Percentiles rank a stretch among this genome's conserved stretches.
These are phyloP conservation scores for Colletotrichum higginsianum DNA, from an alignment of 2,329 filamentous ascomycete species.

Conservation along the genomic window DNA sequence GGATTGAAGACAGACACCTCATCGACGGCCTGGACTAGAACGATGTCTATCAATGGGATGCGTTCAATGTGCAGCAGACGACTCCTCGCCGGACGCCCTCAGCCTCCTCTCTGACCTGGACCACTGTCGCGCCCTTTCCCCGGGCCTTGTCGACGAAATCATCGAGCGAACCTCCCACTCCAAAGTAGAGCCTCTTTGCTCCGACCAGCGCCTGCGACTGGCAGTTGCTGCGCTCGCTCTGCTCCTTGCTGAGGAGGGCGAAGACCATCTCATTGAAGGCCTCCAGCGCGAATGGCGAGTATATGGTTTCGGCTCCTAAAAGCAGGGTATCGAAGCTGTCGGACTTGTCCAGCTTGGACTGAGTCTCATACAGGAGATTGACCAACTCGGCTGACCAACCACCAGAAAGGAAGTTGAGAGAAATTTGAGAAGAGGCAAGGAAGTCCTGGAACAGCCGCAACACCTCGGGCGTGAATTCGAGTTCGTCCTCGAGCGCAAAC, in stretches of 20 bases:
- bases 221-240: constrained; percentile 46
- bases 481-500: constrained; percentile 69
- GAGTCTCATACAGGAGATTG: constrained; percentile 64
- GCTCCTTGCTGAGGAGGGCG: constrained; percentile 67
- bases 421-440: constrained; percentile 66
- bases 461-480: constrained; percentile 74
- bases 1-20: constrained; percentile 41
- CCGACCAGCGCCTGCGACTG: constrained; percentile 71
- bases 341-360: constrained; percentile 35
- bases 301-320: constrained; percentile 86
- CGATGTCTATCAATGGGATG: constrained; percentile 33
- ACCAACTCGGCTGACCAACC: constrained; percentile 80
- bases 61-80: constrained; percentile 63
- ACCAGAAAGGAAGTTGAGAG: constrained; percentile 79
- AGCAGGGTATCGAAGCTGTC: constrained; percentile 62
- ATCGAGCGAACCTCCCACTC: constrained; percentile 85
- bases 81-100: constrained; percentile 75
- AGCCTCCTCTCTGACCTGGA: constrained; percentile 69
- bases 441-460: constrained; percentile 70
- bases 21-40: constrained; percentile 12
- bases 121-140: constrained; percentile 63
- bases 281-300: constrained; percentile 79
- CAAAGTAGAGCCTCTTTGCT: constrained; percentile 87
- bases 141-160: constrained; percentile 74
- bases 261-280: constrained; percentile 79